Evolutionary conservation across 257 asterid species (phyloP).

Genomic region (Nicotiana otophora): DNA sequence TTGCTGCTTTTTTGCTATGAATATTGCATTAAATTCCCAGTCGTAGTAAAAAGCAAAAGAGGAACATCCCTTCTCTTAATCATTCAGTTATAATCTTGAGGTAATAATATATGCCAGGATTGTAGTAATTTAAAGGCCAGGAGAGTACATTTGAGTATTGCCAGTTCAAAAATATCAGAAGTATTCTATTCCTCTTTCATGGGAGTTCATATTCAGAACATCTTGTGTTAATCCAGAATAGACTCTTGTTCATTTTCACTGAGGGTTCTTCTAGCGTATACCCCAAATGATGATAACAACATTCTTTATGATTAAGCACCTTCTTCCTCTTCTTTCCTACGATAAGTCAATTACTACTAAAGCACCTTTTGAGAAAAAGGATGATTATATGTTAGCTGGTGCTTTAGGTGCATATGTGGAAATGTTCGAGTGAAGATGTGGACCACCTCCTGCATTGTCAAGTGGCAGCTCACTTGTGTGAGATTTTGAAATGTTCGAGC

Average conservation of each 20-base stretch:
- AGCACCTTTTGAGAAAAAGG: too few species aligned
- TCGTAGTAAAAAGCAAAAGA: too few species aligned
- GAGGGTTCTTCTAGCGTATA: neutral
- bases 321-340: too few species aligned
- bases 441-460: too few species aligned
- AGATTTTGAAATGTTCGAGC: too few species aligned
- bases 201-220: neutral
- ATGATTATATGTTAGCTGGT: too few species aligned
- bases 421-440: too few species aligned
- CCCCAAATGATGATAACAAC: neutral
- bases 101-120: neutral
- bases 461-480: too few species aligned
- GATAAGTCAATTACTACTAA: too few species aligned
- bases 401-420: too few species aligned
- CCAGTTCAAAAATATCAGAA: neutral
- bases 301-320: too few species aligned
- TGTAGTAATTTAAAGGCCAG: too few species aligned
- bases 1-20: neutral
- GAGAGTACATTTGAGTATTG: neutral
- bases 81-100: neutral
- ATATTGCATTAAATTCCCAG: neutral
- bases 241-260: neutral
- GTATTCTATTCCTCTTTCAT: neutral
- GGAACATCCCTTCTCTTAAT: neutral
- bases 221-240: neutral